Evolutionary conservation across 148 eudicot genomes (phyloP).

Genomic region (Limonium bicolor): DNA sequence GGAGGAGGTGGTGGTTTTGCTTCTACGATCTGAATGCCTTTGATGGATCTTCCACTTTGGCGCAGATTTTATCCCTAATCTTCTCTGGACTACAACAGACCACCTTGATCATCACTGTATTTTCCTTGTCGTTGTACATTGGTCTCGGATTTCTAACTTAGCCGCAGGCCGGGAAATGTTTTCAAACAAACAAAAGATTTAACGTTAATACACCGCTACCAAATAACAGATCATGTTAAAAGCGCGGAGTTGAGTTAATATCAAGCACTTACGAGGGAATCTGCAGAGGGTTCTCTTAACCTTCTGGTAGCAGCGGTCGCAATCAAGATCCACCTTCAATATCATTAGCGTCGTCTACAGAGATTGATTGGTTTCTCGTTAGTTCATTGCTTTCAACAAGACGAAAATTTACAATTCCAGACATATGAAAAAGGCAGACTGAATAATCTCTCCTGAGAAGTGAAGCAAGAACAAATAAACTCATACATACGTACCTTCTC

Average conservation of each 20-base stretch:
- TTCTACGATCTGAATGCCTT: constrained; percentile 39
- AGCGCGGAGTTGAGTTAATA: background rate
- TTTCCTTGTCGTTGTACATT: constrained; percentile 51
- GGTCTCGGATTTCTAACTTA: constrained; percentile 52
- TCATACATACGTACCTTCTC: no score
- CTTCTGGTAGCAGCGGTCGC: constrained; percentile 57
- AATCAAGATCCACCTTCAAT: constrained; percentile 66
- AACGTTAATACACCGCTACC: background rate
- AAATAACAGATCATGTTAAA: background rate
- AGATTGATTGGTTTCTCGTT: no score
- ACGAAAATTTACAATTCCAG: no score
- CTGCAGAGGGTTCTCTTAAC: constrained; percentile 50
- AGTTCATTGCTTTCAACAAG: no score
- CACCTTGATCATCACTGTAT: constrained; percentile 57
- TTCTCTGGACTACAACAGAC: constrained; percentile 71
- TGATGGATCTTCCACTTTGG: constrained; percentile 48
- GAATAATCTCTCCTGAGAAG: no score
- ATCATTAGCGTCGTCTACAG: constrained; percentile 57
- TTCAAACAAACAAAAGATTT: background rate
- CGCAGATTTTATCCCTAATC: constrained; percentile 56
- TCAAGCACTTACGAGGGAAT: constrained; percentile 48
- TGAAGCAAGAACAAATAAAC: no score
- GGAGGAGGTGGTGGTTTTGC: constrained; percentile 9
- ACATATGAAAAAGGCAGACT: no score
- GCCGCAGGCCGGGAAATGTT: no score